A percentile compares a stretch with the other conserved stretches of the same genome.
phyloP scores from a whole-genome alignment of 164 flowering plant genomes.

The Tetrastigma voinierianum region DNA sequence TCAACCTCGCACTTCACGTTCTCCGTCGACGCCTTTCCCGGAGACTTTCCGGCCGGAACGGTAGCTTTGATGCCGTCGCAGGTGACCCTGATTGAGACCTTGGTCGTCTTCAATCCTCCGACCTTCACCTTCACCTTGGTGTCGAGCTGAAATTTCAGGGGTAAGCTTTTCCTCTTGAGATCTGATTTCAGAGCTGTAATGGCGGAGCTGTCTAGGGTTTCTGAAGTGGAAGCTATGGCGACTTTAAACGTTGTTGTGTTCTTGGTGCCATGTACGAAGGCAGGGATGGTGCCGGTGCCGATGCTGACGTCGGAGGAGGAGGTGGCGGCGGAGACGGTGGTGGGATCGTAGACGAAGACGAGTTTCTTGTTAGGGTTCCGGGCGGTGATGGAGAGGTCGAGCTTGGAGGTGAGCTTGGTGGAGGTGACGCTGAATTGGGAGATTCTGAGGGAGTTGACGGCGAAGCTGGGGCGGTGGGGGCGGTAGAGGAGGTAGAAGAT shows the following conservation, averaged over 20 bases:
- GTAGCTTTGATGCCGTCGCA: conserved; percentile 46
- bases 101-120: conserved; percentile 57
- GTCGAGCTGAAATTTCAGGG: conserved; percentile 50
- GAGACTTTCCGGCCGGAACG: conserved; percentile 35
- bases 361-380: conserved; percentile 71
- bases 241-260: conserved; percentile 45
- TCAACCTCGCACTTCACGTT: conserved; percentile 57
- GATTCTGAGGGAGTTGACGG: conserved; percentile 55
- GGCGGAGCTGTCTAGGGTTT: conserved; percentile 23
- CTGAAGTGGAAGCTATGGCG: conserved; percentile 16
- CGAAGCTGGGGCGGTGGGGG: conserved; percentile 75
- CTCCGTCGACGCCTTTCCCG: conserved; percentile 39
- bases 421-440: conserved; percentile 61
- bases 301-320: conserved; percentile 19
- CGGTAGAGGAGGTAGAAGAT: conserved; percentile 67
- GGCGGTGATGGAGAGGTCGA: conserved; percentile 51
- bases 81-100: conserved; percentile 48
- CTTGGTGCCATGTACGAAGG: conserved; percentile 38
- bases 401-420: conserved; percentile 32
- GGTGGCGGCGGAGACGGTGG: conserved; percentile 18
- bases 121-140: conserved; percentile 73
- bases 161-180: conserved; percentile 54
- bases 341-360: conserved; percentile 42
- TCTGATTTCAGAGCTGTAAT: conserved; percentile 32
- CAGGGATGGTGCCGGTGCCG: conserved; percentile 30